These are phyloP conservation scores for Pelargonium fulgidum DNA, from an alignment of 441 rosid genomes.

Conservation along the genomic window DNA sequence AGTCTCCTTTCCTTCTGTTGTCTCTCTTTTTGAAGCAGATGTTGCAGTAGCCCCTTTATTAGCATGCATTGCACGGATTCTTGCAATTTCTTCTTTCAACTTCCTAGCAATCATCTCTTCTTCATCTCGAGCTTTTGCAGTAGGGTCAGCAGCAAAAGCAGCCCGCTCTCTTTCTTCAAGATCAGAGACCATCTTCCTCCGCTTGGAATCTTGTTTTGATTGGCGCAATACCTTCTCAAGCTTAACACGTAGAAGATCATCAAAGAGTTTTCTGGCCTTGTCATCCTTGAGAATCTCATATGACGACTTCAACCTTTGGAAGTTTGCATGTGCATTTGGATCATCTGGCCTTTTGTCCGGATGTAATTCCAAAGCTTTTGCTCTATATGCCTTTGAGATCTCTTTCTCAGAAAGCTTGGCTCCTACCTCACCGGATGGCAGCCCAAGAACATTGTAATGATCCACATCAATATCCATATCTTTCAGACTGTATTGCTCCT, in stretches of 20 bases:
- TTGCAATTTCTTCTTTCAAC: conserved; percentile 62
- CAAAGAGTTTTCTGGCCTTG: conserved; percentile 65
- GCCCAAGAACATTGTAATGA: conserved; percentile 65
- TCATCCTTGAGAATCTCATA: conserved; percentile 74
- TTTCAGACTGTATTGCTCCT: too few species aligned
- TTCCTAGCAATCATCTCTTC: conserved; percentile 64
- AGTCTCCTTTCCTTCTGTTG: conserved; percentile 26
- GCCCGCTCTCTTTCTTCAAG: conserved; percentile 74
- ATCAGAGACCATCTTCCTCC: conserved; percentile 71
- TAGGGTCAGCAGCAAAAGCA: conserved; percentile 48
- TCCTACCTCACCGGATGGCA: conserved; percentile 83
- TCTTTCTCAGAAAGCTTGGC: conserved; percentile 59
- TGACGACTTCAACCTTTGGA: conserved; percentile 68
- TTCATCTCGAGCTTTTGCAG: conserved; percentile 39
- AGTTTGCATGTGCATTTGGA: conserved; percentile 64
- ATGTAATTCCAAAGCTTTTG: conserved; percentile 71
- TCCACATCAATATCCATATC: conserved; percentile 52
- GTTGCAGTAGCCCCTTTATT: conserved; percentile 30
- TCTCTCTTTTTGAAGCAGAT: conserved; percentile 26
- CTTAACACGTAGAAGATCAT: conserved; percentile 67
- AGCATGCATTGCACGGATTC: conserved; percentile 56
- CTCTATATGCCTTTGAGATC: conserved; percentile 64
- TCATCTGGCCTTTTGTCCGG: conserved; percentile 89
- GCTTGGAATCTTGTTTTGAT: conserved; percentile 53
- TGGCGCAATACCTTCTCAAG: conserved; percentile 49